Evolutionary conservation across 2,329 filamentous ascomycete species (phyloP), one percentile per base, ranked within the genome.

Genomic region (Alternaria solani): DNA sequence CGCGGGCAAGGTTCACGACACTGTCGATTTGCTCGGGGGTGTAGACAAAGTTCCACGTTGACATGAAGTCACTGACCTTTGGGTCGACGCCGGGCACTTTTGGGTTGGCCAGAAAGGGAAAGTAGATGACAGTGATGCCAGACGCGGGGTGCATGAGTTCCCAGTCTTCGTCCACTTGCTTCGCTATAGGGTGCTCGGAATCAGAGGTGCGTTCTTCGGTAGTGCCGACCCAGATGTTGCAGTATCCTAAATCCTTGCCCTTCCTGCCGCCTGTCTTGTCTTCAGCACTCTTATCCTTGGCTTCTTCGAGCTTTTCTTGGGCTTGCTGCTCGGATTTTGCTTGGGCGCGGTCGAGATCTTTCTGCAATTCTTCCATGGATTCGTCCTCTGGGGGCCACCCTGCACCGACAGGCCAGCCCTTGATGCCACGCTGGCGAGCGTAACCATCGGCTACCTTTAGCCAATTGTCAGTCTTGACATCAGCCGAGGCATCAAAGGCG

Each of bases 31-130:
- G 90, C 58, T 95, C 89, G 0, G 93, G 90, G 2, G 91, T 96
- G 78, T 98, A 99, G 30, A 97, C 89, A 75, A 98, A 98, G 75
- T 99, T 99, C 95, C 95, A 99, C 0, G 95, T 99, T 68, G 89
- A 92, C 82, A 98, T 88, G 79, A 93, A 98, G 61, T 97, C 93
- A 54, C 88, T 91, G 2, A 86, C 87, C 25, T 89, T 88, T 0
- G 95, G 95, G 67, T 97, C 91, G n/a, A 98, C 90, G 43, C 88
- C 91, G 0, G 89, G 86, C 0, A 93, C 90, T 61, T 90, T 90
- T 0, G 89, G 86, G 75, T 99, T 98, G 28, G 90, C 87, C 14
- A 98, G 83, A 63, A 97, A 89, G 0, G 95, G 95, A 71, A 97
- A 90, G 80, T 99, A 99, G 16, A 96, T 84, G 4, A 99, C 89